Conservation (phyloP, 257 asterid genomes). For the Plantago major region DNA sequence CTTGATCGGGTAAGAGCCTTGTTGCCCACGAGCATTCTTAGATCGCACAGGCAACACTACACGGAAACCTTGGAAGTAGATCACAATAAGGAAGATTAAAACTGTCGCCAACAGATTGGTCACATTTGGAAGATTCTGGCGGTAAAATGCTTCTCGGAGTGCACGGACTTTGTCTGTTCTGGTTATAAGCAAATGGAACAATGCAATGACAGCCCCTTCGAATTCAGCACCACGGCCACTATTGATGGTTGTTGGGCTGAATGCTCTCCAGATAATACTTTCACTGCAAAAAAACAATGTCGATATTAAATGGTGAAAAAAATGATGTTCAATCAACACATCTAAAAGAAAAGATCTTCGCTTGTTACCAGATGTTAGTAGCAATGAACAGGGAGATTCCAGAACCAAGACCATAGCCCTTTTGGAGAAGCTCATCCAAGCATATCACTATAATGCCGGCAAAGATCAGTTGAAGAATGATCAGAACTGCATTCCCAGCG, state of each 20-base stretch:
- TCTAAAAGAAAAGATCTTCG: background rate
- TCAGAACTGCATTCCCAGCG: constrained; percentile 64
- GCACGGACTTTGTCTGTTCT: constrained; percentile 67
- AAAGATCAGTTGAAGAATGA: constrained; percentile 60
- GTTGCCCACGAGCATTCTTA: constrained; percentile 63
- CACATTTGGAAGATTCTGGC: constrained; percentile 71
- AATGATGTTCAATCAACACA: background rate
- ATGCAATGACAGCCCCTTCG: constrained; percentile 66
- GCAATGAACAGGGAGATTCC: constrained; percentile 66
- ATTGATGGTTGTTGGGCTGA: constrained; percentile 65
- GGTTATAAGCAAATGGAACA: constrained; percentile 57
- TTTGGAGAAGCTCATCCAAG: constrained; percentile 65
- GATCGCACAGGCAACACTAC: constrained; percentile 70
- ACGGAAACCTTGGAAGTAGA: constrained; percentile 72
- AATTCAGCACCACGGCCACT: constrained; percentile 69
- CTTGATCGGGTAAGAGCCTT: constrained; percentile 70
- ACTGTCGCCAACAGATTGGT: constrained; percentile 66
- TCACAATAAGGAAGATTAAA: constrained; percentile 53
- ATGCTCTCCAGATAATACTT: constrained; percentile 66
- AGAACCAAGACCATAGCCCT: constrained; percentile 69
- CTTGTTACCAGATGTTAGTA: constrained; percentile 61
- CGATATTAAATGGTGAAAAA: constrained; percentile 4
- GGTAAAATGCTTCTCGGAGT: constrained; percentile 66
- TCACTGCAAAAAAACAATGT: constrained; percentile 40
- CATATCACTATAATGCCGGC: constrained; percentile 69